phyloP scores from a whole-genome alignment of 164 flowering plant genomes.

The Nymphaea thermarum region DNA sequence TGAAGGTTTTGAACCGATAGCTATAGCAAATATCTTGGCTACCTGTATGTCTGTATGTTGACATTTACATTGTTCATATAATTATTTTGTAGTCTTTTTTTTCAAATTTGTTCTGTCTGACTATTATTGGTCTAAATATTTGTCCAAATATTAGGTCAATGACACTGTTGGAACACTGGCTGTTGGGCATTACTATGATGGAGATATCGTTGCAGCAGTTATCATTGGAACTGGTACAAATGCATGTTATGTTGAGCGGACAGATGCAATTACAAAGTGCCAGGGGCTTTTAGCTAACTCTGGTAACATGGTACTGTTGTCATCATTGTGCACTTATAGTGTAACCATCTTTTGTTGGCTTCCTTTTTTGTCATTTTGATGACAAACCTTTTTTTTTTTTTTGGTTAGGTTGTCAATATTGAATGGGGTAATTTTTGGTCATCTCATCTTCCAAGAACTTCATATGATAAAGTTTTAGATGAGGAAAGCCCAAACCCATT shows the following conservation, averaged over 20 bases:
- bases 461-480: slow-evolving; percentile 75
- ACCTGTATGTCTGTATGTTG: too few relatives aligned
- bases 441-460: slow-evolving; percentile 82
- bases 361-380: slow-evolving; percentile 1
- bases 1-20: too few relatives aligned
- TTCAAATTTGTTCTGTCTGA: too few relatives aligned
- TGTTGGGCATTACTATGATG: slow-evolving; percentile 78
- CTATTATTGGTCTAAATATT: background rate
- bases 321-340: too few relatives aligned
- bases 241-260: slow-evolving; percentile 87
- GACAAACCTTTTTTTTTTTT: background rate
- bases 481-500: slow-evolving; percentile 70
- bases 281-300: slow-evolving; percentile 74
- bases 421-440: slow-evolving; percentile 98
- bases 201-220: slow-evolving; percentile 89
- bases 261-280: slow-evolving; percentile 82
- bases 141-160: slow-evolving; percentile 39
- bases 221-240: slow-evolving; percentile 92
- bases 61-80: too few relatives aligned
- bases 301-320: slow-evolving; percentile 42
- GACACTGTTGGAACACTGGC: slow-evolving; percentile 95
- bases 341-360: slow-evolving; percentile 20
- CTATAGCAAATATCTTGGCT: too few relatives aligned
- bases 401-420: slow-evolving; percentile 71
- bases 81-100: too few relatives aligned